Conservation (phyloP, 768 basidiomycete genomes). For the Tubosaeta brunneosetosa region DNA sequence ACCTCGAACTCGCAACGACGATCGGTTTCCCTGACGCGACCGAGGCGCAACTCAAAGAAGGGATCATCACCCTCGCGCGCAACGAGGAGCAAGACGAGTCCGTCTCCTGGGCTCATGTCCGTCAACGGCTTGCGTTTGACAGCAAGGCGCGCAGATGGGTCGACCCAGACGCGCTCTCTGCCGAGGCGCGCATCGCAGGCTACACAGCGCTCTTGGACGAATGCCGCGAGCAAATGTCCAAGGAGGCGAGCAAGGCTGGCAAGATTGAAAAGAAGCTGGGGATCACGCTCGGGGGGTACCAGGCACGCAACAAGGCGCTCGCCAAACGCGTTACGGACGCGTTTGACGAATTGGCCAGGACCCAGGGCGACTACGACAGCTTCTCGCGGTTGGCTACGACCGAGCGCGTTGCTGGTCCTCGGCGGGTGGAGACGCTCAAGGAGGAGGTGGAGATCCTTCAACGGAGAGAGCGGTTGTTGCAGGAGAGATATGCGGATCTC, state of each 20-base stretch:
- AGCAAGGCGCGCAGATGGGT: slow-evolving; percentile 58
- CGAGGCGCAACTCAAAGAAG: slow-evolving; percentile 73
- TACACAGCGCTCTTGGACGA: slow-evolving; percentile 57
- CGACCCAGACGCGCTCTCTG: slow-evolving; percentile 52
- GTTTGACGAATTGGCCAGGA: slow-evolving; percentile 66
- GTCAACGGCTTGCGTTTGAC: slow-evolving; percentile 62
- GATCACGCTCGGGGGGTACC: slow-evolving; percentile 88
- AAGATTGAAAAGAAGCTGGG: slow-evolving; percentile 91
- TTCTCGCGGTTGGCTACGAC: slow-evolving; percentile 68
- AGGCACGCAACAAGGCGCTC: slow-evolving; percentile 65
- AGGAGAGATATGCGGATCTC: slow-evolving; percentile 81
- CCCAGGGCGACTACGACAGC: slow-evolving; percentile 69
- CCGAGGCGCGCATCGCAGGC: slow-evolving; percentile 58
- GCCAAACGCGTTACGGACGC: slow-evolving; percentile 58
- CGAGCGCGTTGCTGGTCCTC: slow-evolving; percentile 74
- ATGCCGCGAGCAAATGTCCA: slow-evolving; percentile 66
- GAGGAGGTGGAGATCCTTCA: slow-evolving; percentile 86
- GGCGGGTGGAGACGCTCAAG: slow-evolving; percentile 68
- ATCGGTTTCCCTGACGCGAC: slow-evolving; percentile 85
- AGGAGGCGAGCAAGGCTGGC: slow-evolving; percentile 72
- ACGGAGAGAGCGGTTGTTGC: slow-evolving; percentile 69
- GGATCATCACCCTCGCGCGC: slow-evolving; percentile 59
- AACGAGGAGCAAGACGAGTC: slow-evolving; percentile 58
- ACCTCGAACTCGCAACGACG: slow-evolving; percentile 70
- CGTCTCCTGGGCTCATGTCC: slow-evolving; percentile 67